phyloP scores from a whole-genome alignment of 2,329 filamentous ascomycete species.

The Lachnellula arida region DNA sequence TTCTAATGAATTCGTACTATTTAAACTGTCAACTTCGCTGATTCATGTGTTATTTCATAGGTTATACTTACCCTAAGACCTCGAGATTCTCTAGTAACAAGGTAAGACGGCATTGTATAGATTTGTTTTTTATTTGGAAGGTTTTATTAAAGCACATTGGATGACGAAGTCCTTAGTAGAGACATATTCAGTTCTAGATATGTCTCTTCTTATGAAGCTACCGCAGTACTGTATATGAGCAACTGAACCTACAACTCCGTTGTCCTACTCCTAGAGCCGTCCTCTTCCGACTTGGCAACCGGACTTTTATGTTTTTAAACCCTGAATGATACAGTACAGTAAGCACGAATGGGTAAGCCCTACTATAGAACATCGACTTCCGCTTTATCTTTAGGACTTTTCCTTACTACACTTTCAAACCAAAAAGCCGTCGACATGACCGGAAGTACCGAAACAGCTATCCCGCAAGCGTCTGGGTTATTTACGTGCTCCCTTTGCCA shows the following conservation, averaged over 20 bases:
- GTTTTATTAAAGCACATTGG: background rate
- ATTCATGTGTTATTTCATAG: background rate
- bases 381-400: too few relatives aligned
- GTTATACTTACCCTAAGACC: conserved; percentile 1
- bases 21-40: background rate
- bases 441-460: background rate
- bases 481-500: conserved; percentile 6
- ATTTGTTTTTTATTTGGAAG: background rate
- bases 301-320: background rate
- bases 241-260: too few relatives aligned
- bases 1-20: conserved; percentile 2
- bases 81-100: conserved; percentile 2
- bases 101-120: conserved; percentile 2
- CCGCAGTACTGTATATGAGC: too few relatives aligned
- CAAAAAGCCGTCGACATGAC: background rate
- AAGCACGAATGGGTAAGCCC: background rate
- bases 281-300: background rate
- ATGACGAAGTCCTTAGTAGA: background rate
- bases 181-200: background rate
- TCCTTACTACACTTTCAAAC: background rate
- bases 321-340: background rate
- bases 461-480: background rate
- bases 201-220: too few relatives aligned
- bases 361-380: background rate
- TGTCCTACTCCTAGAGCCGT: too few relatives aligned